These are phyloP conservation scores for Linum trigynum DNA, from an alignment of 345 rosid species.

Conservation along the genomic window DNA sequence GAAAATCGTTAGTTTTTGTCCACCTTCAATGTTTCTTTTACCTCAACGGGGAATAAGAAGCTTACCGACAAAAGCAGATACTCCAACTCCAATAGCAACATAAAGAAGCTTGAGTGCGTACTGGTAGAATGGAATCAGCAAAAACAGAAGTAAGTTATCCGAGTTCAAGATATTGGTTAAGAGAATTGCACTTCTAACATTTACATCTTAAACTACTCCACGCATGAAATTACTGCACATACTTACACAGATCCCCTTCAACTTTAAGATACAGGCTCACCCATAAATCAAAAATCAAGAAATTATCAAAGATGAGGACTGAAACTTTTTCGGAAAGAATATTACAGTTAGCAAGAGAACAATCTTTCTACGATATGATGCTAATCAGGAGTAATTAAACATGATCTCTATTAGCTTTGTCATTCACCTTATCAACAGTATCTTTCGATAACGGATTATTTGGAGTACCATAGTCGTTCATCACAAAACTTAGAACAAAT, in stretches of 20 bases:
- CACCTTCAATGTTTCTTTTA: background rate
- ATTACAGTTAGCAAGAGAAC: constrained; percentile 1
- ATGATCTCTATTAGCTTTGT: too few relatives aligned
- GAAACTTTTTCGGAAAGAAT: too few relatives aligned
- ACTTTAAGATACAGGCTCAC: too few relatives aligned
- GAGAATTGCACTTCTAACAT: too few relatives aligned
- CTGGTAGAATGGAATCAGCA: constrained; percentile 25
- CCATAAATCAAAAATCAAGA: too few relatives aligned
- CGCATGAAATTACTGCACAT: too few relatives aligned
- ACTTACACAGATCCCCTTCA: too few relatives aligned
- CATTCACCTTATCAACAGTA: constrained; percentile 39
- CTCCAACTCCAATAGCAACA: constrained; percentile 51
- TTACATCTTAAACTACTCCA: too few relatives aligned
- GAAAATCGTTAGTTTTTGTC: background rate
- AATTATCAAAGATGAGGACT: too few relatives aligned
- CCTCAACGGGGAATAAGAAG: background rate
- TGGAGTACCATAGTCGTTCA: constrained; percentile 46
- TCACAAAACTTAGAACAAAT: constrained; percentile 49
- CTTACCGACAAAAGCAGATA: constrained; percentile 56
- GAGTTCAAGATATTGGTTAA: too few relatives aligned
- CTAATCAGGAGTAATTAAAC: background rate
- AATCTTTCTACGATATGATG: background rate
- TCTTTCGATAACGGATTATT: constrained; percentile 19
- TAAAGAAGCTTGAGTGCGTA: constrained; percentile 46
- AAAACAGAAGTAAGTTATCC: background rate